Evolutionary conservation across 768 basidiomycete species (phyloP).

Genomic region (Sarcodon sp.): DNA sequence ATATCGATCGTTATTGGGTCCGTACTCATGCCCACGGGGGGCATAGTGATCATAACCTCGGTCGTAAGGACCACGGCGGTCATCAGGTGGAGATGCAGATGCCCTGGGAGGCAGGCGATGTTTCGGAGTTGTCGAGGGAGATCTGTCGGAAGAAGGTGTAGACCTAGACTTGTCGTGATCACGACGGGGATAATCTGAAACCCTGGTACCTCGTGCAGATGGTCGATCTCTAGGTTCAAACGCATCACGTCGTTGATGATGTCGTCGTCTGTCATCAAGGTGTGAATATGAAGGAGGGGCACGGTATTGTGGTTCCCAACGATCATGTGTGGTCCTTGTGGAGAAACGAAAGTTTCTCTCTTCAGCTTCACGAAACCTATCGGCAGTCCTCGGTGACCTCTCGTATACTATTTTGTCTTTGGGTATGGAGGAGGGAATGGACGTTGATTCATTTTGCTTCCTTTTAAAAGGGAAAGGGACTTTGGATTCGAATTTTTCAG

Average conservation of each 20-base stretch:
- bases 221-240: not conserved
- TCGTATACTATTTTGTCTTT: not conserved
- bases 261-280: not conserved
- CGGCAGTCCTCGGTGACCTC: not conserved
- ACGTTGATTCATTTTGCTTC: constrained; percentile 9
- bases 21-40: constrained; percentile 11
- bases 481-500: constrained; percentile 25
- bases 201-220: not conserved
- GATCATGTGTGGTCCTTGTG: not conserved
- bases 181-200: constrained; percentile 1
- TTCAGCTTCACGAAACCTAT: not conserved
- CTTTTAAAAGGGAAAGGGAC: constrained; percentile 73
- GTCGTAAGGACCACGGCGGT: constrained; percentile 4
- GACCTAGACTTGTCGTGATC: constrained; percentile 4
- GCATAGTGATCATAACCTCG: constrained; percentile 9
- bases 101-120: not conserved
- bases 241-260: not conserved
- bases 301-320: not conserved
- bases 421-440: not conserved
- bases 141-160: constrained; percentile 1
- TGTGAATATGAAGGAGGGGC: not conserved
- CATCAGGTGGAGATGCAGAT: not conserved
- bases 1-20: constrained; percentile 13
- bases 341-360: not conserved
- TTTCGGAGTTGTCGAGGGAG: not conserved